Evolutionary conservation across 345 rosid genomes (phyloP).

Genomic region (Schrenkiella parvula): DNA sequence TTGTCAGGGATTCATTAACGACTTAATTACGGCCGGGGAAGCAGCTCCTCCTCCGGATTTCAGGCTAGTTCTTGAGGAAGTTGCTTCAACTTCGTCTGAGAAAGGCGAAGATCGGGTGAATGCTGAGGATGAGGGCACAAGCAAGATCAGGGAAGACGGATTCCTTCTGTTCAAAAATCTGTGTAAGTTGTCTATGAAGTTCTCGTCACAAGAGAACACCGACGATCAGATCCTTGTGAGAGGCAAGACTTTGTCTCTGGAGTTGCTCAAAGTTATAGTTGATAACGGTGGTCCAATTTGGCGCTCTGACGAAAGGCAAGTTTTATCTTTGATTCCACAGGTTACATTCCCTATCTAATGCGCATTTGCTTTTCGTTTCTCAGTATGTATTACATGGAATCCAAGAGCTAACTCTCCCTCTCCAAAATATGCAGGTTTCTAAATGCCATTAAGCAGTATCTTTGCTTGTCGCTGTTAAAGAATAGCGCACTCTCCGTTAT

Average conservation of each 20-base stretch:
- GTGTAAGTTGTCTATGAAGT: slow-evolving; percentile 92
- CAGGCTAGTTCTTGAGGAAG: slow-evolving; percentile 39
- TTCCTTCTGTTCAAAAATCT: slow-evolving; percentile 79
- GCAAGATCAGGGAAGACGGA: slow-evolving; percentile 89
- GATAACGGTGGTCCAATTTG: slow-evolving; percentile 73
- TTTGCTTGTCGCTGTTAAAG: slow-evolving; percentile 87
- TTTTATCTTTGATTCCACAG: slow-evolving; percentile 16
- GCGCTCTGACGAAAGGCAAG: slow-evolving; percentile 75
- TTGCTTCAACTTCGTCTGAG: not conserved
- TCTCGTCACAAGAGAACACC: slow-evolving; percentile 77
- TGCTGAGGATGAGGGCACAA: slow-evolving; percentile 32
- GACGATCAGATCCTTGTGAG: slow-evolving; percentile 93
- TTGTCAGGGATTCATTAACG: slow-evolving; percentile 71
- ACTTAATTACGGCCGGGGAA: slow-evolving; percentile 64
- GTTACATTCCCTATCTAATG: slow-evolving; percentile 7
- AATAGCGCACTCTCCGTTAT: slow-evolving; percentile 91
- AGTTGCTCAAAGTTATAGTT: slow-evolving; percentile 74
- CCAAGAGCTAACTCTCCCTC: slow-evolving; percentile 5
- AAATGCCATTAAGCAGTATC: slow-evolving; percentile 75
- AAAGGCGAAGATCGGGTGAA: not conserved
- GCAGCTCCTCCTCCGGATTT: slow-evolving; percentile 48
- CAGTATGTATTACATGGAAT: not conserved
- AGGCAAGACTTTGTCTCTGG: slow-evolving; percentile 80
- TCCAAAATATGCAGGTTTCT: slow-evolving; percentile 64
- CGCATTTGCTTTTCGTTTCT: slow-evolving; percentile 4